These are phyloP conservation scores for Wickerhamomyces sp. DNA, from an alignment of 1,139 yeast species.

Conservation along the genomic window DNA sequence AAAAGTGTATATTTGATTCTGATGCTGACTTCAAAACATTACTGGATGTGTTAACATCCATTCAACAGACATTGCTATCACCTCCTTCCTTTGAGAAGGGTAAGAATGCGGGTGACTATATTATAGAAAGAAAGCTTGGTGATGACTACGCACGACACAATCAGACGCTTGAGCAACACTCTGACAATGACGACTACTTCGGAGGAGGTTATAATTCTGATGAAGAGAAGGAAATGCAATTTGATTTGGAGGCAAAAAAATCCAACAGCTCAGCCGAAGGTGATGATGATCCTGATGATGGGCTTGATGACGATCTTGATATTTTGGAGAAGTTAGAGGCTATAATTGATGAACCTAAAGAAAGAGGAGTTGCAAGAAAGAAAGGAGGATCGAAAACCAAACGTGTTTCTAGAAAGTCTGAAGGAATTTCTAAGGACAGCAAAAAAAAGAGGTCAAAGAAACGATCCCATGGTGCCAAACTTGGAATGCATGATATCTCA, in stretches of 20 bases:
- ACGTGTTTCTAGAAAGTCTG: no score
- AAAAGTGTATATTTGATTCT: conserved; percentile 18
- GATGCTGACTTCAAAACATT: conserved; percentile 20
- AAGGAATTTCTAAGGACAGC: background rate
- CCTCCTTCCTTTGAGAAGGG: conserved; percentile 24
- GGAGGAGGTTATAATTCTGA: conserved; percentile 6
- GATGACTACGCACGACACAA: conserved; percentile 9
- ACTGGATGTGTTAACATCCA: conserved; percentile 21
- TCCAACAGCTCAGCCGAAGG: no score
- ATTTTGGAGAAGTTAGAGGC: background rate
- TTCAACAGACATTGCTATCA: conserved; percentile 30
- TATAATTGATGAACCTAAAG: conserved; percentile 12
- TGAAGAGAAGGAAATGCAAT: conserved; percentile 10
- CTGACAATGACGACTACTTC: conserved; percentile 9
- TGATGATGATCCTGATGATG: conserved; percentile 10
- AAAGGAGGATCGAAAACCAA: conserved; percentile 16
- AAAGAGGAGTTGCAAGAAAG: conserved; percentile 14
- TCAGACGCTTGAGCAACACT: conserved; percentile 1
- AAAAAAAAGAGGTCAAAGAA: conserved; percentile 7
- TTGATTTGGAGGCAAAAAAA: no score
- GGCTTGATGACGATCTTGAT: conserved; percentile 12
- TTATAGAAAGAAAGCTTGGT: conserved; percentile 10
- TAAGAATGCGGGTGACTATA: conserved; percentile 21
- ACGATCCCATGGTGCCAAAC: conserved; percentile 1
- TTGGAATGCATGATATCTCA: conserved; percentile 16